A percentile compares a stretch with the other conserved stretches of the same genome.
Evolutionary conservation across 768 basidiomycete species (phyloP).

Genomic region (Tephrocybe sp.): DNA sequence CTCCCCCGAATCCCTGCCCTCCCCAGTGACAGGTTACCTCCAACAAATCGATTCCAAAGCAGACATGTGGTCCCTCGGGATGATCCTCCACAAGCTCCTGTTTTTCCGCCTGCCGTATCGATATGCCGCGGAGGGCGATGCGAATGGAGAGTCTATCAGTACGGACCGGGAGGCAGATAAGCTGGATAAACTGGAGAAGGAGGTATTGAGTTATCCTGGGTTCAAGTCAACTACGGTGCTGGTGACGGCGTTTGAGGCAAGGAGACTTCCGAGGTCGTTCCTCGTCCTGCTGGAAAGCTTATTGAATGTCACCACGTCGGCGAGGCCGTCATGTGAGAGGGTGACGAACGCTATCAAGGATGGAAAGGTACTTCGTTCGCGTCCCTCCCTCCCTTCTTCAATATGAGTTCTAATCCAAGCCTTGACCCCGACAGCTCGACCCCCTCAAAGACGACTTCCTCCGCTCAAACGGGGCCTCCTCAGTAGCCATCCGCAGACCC

Average conservation of each 20-base stretch:
- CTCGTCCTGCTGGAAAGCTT: constrained; percentile 74
- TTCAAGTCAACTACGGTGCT: constrained; percentile 54
- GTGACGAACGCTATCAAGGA: constrained; percentile 69
- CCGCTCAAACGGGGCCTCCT: constrained; percentile 6
- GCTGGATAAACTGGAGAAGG: constrained; percentile 67
- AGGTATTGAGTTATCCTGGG: constrained; percentile 75
- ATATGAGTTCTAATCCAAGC: background rate
- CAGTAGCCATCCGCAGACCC: constrained; percentile 12
- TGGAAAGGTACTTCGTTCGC: constrained; percentile 58
- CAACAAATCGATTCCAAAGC: constrained; percentile 81
- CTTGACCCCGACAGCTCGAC: constrained; percentile 12
- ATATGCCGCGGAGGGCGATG: constrained; percentile 64
- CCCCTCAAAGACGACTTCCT: constrained; percentile 17
- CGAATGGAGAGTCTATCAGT: constrained; percentile 39
- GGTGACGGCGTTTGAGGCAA: constrained; percentile 58
- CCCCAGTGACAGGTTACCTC: constrained; percentile 62
- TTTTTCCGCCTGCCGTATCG: constrained; percentile 90
- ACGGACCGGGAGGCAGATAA: constrained; percentile 56
- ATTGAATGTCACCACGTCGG: constrained; percentile 56
- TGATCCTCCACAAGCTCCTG: constrained; percentile 91
- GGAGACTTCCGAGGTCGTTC: constrained; percentile 72
- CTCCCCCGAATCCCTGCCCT: constrained; percentile 84
- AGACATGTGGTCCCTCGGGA: constrained; percentile 97
- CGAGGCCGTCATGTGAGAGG: constrained; percentile 73
- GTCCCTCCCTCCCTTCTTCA: background rate